Conservation (phyloP, 208 protist species). For the Herpetomonas tarakana region DNA sequence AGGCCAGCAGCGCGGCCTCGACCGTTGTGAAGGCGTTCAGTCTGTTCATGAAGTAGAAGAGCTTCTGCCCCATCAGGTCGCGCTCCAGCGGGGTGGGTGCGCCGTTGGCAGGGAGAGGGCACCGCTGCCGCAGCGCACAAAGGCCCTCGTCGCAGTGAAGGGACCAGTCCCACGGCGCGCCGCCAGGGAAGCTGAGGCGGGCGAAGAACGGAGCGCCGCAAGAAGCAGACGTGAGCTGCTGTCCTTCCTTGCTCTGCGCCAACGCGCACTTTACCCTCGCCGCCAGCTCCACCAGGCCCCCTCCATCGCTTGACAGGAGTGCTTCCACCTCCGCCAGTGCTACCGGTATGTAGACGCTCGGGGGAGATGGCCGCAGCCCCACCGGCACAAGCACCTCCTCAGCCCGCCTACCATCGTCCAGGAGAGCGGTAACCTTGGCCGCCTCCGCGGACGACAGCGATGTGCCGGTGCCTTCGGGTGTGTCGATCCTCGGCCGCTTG, state of each 20-base stretch:
- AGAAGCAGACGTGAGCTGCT: conserved; percentile 3
- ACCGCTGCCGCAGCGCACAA: conserved; percentile 29
- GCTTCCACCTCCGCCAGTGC: conserved; percentile 15
- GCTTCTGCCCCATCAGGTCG: conserved; percentile 59
- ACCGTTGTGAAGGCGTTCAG: conserved; percentile 54
- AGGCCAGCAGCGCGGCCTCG: conserved; percentile 43
- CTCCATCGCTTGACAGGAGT: not conserved
- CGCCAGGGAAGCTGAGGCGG: conserved; percentile 63
- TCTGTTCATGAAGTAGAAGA: conserved; percentile 76
- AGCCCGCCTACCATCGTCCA: conserved; percentile 6
- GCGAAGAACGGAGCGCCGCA: conserved; percentile 38
- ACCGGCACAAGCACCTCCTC: not conserved
- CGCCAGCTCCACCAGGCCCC: conserved; percentile 2
- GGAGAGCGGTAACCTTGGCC: conserved; percentile 22
- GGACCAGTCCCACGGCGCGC: conserved; percentile 84
- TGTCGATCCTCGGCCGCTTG: conserved; percentile 54
- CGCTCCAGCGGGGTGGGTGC: conserved; percentile 81
- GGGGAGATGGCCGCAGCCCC: conserved; percentile 1
- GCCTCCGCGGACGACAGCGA: conserved; percentile 35
- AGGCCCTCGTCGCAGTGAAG: conserved; percentile 43
- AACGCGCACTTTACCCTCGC: conserved; percentile 4
- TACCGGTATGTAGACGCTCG: conserved; percentile 36
- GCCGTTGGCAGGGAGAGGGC: conserved; percentile 70
- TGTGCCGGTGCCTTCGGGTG: conserved; percentile 12
- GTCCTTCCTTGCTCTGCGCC: conserved; percentile 17